phyloP scores from a whole-genome alignment of 2,329 filamentous ascomycete genomes.

The Penicillium sp. region DNA sequence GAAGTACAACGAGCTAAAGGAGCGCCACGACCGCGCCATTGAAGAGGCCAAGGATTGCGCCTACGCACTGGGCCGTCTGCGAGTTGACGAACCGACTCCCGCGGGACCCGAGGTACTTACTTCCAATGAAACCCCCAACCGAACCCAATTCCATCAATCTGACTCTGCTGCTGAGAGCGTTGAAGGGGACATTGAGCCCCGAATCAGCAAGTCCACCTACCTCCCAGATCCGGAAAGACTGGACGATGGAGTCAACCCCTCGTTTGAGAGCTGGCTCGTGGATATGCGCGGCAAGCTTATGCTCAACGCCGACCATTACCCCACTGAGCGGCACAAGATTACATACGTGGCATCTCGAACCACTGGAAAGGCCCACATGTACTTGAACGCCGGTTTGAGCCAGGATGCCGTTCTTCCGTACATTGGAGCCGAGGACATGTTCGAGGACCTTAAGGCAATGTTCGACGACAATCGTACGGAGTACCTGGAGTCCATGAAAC shows the following conservation, averaged over 20 bases:
- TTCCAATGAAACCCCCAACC: background rate
- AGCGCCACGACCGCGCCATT: background rate
- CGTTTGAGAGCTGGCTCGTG: background rate
- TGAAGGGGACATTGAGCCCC: background rate
- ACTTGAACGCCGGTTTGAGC: background rate
- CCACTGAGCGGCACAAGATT: background rate
- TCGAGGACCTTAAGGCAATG: background rate
- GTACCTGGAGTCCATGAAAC: background rate
- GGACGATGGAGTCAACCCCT: background rate
- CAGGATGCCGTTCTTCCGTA: background rate
- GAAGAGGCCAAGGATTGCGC: background rate
- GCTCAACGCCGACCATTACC: background rate
- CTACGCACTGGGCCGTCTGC: background rate
- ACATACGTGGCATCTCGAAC: background rate
- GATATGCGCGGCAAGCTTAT: background rate
- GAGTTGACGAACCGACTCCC: background rate
- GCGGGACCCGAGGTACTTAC: background rate
- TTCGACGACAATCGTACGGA: background rate
- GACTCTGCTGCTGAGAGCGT: background rate
- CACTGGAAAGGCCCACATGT: background rate
- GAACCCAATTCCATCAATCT: background rate
- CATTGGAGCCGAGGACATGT: background rate
- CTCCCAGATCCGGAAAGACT: background rate
- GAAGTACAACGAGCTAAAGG: rapidly evolving
- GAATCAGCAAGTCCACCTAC: background rate